Evolutionary conservation across 2,329 filamentous ascomycete species (phyloP).

Genomic region (Rutstroemia sp.): DNA sequence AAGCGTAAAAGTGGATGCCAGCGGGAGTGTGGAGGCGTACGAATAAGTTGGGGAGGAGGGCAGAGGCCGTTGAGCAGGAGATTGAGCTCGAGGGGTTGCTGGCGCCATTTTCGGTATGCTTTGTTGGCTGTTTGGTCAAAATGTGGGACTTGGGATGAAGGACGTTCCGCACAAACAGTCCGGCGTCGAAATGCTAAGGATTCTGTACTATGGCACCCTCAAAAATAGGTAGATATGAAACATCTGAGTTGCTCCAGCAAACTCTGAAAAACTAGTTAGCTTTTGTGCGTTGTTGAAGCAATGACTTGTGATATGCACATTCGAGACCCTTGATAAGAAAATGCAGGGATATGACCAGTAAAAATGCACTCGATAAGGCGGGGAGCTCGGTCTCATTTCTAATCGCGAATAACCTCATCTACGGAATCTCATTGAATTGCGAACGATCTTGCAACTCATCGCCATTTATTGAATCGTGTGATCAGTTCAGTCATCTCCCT

Average conservation of each 20-base stretch:
- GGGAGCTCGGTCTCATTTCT: not conserved
- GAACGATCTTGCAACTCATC: not conserved
- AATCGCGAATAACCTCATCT: not conserved
- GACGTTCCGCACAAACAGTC: not conserved
- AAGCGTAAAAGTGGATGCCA: conserved; percentile 47
- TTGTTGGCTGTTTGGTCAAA: conserved; percentile 12
- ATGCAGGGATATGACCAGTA: not conserved
- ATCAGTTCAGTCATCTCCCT: not conserved
- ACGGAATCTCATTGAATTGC: not conserved
- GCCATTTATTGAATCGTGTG: too few species aligned
- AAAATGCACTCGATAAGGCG: not conserved
- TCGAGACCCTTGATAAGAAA: conserved; percentile 5
- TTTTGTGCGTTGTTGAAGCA: too few species aligned
- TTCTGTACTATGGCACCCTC: not conserved
- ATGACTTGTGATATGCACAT: not conserved
- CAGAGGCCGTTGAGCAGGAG: conserved; percentile 50
- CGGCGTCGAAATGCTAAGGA: not conserved
- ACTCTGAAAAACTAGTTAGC: too few species aligned
- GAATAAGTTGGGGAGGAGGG: conserved; percentile 57
- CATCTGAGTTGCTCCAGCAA: not conserved
- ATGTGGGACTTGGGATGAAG: not conserved
- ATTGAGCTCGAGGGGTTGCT: conserved; percentile 30
- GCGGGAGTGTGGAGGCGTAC: conserved; percentile 53
- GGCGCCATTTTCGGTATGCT: conserved; percentile 12
- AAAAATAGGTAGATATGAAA: not conserved